These are phyloP conservation scores for Ophiobolus disseminans DNA, from an alignment of 2,329 filamentous ascomycete species.

Conservation along the genomic window DNA sequence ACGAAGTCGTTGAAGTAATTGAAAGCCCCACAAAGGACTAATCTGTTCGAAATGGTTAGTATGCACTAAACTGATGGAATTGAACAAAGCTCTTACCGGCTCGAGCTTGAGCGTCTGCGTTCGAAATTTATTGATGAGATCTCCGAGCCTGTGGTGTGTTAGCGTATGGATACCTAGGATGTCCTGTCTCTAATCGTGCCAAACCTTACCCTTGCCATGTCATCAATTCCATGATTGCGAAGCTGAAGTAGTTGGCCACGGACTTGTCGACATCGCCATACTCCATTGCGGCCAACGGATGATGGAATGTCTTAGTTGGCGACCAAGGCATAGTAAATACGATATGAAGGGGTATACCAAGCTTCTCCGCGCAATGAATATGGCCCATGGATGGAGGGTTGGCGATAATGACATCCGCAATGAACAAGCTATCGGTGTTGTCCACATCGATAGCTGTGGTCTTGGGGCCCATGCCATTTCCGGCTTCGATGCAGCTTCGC, in stretches of 20 bases:
- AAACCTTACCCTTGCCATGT: constrained; percentile 56
- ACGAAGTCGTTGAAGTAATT: constrained; percentile 47
- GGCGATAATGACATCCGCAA: constrained; percentile 65
- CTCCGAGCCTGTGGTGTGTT: constrained; percentile 41
- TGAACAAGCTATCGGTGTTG: constrained; percentile 63
- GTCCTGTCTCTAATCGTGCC: background rate
- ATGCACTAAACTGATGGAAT: background rate
- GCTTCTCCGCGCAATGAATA: constrained; percentile 74
- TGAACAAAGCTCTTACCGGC: constrained; percentile 31
- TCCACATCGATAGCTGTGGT: constrained; percentile 19
- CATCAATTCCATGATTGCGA: constrained; percentile 57
- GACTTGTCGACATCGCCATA: constrained; percentile 42
- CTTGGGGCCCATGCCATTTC: constrained; percentile 31
- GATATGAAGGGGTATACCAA: constrained; percentile 76
- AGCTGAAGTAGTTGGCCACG: constrained; percentile 55
- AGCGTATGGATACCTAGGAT: background rate
- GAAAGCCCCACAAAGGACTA: constrained; percentile 49
- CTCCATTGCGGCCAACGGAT: constrained; percentile 60
- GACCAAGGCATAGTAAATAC: constrained; percentile 79
- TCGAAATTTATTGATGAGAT: constrained; percentile 57
- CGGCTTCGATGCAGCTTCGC: constrained; percentile 50
- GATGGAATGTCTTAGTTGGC: constrained; percentile 55
- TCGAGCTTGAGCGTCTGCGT: constrained; percentile 52
- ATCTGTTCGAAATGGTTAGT: constrained; percentile 7
- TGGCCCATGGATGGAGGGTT: constrained; percentile 36